Percentiles rank a stretch among this genome's conserved stretches.
Conservation (phyloP, 1,284 basidiomycete genomes). For the Heterobasidion occidentale region DNA sequence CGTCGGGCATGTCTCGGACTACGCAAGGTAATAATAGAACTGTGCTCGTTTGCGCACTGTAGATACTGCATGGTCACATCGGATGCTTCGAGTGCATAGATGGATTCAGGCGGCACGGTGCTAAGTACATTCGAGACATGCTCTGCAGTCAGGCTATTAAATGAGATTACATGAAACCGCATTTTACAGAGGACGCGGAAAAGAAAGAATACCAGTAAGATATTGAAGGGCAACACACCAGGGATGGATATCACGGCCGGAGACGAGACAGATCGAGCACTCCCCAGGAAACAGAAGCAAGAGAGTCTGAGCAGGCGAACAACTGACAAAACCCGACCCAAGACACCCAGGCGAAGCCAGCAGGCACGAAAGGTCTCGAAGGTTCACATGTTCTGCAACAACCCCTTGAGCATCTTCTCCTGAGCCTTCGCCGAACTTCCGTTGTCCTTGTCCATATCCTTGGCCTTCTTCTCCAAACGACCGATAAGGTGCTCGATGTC, state of each 20-base stretch:
- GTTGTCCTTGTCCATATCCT: constrained; percentile 3
- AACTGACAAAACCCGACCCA: not conserved
- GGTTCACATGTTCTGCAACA: not conserved
- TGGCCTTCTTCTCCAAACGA: constrained; percentile 5
- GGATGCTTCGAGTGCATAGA: too few species aligned
- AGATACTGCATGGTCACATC: too few species aligned
- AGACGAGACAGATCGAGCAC: not conserved
- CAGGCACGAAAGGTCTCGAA: not conserved
- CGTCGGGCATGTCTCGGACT: too few species aligned
- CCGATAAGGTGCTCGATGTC: constrained; percentile 6
- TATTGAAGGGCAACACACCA: too few species aligned
- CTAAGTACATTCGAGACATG: too few species aligned
- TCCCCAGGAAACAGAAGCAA: not conserved
- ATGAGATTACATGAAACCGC: too few species aligned
- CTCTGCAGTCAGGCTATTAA: too few species aligned
- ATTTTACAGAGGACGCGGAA: too few species aligned
- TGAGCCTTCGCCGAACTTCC: not conserved
- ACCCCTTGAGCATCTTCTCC: not conserved
- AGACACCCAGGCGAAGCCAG: not conserved
- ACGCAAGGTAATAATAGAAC: not conserved
- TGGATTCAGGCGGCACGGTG: too few species aligned
- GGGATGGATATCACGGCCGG: not conserved
- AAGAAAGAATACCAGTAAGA: too few species aligned
- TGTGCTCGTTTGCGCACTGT: too few species aligned
- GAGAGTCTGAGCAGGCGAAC: not conserved